Evolutionary conservation across 306 rosid species (phyloP).

Genomic region (Cicer judaicum): DNA sequence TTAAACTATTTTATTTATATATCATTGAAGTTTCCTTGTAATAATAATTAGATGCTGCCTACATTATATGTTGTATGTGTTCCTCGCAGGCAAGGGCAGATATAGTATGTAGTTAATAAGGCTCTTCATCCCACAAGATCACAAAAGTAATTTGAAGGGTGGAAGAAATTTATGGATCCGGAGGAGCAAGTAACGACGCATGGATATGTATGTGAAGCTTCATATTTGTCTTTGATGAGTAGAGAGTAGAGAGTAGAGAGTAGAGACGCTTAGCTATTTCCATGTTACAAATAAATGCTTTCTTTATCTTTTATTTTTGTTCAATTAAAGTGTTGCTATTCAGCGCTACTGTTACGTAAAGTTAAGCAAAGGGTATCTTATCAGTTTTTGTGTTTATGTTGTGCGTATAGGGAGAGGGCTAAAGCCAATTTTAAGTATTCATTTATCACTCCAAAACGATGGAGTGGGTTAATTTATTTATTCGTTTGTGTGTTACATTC

Average conservation of each 20-base stretch:
- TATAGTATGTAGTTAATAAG: no score
- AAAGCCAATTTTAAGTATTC: conserved; percentile 11
- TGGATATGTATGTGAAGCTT: neutral
- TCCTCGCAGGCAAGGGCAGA: no score
- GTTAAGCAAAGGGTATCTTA: conserved; percentile 5
- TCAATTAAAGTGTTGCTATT: conserved; percentile 5
- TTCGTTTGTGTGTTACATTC: neutral
- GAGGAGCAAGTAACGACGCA: neutral
- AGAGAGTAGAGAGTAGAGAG: no score
- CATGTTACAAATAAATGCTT: conserved; percentile 42
- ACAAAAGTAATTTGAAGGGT: no score
- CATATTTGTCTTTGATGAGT: neutral
- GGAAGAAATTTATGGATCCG: no score
- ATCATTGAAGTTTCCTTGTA: no score
- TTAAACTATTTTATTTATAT: no score
- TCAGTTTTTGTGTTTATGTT: no score
- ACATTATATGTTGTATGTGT: no score
- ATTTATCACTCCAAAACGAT: neutral
- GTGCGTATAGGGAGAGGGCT: neutral
- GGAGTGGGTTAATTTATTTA: neutral
- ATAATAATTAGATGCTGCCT: no score
- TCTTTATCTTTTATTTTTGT: neutral
- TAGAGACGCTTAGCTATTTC: conserved; percentile 21
- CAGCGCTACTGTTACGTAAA: conserved; percentile 23
- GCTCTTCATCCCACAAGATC: no score